Conservation (phyloP, 176 grass and related monocot species). For the Hordeum vulgare region DNA sequence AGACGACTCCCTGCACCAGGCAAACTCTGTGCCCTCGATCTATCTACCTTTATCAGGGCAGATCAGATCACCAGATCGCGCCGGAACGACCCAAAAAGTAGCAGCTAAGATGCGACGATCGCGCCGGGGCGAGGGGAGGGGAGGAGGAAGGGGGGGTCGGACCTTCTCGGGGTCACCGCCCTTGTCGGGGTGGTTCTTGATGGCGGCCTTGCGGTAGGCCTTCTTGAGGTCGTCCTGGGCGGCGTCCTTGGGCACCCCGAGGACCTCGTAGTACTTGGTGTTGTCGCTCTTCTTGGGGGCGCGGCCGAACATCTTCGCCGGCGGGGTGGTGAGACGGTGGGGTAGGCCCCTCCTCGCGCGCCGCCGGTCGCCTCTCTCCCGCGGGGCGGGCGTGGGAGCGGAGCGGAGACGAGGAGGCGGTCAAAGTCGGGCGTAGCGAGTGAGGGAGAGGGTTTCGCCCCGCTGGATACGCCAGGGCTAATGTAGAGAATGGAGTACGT, state of each 20-base stretch:
- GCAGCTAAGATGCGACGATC: not conserved
- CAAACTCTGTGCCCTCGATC: not conserved
- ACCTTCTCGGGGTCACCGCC: conserved; percentile 98
- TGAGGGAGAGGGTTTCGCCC: conserved; percentile 19
- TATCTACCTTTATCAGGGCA: not conserved
- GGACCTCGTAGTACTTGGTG: conserved; percentile 97
- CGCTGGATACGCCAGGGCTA: not conserved
- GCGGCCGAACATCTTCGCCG: conserved; percentile 84
- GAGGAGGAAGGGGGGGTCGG: not conserved
- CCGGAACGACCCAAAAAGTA: not conserved
- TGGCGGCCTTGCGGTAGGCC: conserved; percentile 98
- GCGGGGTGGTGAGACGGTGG: not conserved
- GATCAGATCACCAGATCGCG: conserved; percentile 8
- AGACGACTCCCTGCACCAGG: not conserved
- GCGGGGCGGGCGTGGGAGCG: conserved; percentile 4
- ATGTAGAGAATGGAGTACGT: conserved; percentile 3
- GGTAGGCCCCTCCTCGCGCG: not conserved
- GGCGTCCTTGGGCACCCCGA: conserved; percentile 80
- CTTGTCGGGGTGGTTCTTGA: conserved; percentile 99
- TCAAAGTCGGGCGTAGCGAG: conserved; percentile 30
- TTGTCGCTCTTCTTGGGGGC: conserved; percentile 97
- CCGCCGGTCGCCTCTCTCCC: conserved; percentile 28
- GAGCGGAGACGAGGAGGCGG: conserved; percentile 8
- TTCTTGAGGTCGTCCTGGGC: conserved; percentile 99
- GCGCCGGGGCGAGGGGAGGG: not conserved